Evolutionary conservation across 2,329 filamentous ascomycete species (phyloP).

Genomic region (Nemania sp.): DNA sequence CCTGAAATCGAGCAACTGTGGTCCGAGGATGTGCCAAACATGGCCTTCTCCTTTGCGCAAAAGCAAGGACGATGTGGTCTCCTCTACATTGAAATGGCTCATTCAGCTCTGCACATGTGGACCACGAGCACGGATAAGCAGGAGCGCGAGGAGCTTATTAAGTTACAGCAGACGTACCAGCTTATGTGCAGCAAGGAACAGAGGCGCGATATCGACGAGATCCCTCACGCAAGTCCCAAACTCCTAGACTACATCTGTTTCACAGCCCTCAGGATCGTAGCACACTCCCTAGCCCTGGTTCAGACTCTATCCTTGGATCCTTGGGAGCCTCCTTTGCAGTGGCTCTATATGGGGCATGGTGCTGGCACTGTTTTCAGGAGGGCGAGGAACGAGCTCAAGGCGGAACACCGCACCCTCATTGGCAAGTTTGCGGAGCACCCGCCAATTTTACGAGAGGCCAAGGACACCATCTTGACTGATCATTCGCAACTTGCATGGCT

Average conservation of each 20-base stretch:
- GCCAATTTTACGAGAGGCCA: constrained; percentile 49
- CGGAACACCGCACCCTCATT: constrained; percentile 44
- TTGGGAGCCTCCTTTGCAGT: constrained; percentile 56
- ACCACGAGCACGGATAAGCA: constrained; percentile 43
- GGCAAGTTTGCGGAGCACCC: constrained; percentile 46
- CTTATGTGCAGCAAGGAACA: constrained; percentile 54
- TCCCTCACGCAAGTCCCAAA: constrained; percentile 41
- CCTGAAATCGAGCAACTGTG: constrained; percentile 47
- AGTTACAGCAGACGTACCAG: constrained; percentile 54
- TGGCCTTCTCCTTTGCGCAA: constrained; percentile 51
- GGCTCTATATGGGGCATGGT: constrained; percentile 53
- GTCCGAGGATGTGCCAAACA: constrained; percentile 50
- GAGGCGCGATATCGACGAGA: constrained; percentile 51
- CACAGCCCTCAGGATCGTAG: constrained; percentile 52
- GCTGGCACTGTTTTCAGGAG: constrained; percentile 51
- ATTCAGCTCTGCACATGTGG: constrained; percentile 55
- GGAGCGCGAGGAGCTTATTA: constrained; percentile 49
- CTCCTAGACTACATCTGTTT: constrained; percentile 54
- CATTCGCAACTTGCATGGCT: constrained; percentile 52
- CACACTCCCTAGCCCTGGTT: constrained; percentile 54
- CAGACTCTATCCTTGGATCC: constrained; percentile 53
- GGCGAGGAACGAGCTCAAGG: constrained; percentile 43
- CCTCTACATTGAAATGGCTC: constrained; percentile 53
- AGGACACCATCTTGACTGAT: constrained; percentile 49
- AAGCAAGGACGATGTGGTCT: constrained; percentile 50